Base-by-base conservation (phyloP, 305 asterid genomes). In the Rubia occidens region DNA sequence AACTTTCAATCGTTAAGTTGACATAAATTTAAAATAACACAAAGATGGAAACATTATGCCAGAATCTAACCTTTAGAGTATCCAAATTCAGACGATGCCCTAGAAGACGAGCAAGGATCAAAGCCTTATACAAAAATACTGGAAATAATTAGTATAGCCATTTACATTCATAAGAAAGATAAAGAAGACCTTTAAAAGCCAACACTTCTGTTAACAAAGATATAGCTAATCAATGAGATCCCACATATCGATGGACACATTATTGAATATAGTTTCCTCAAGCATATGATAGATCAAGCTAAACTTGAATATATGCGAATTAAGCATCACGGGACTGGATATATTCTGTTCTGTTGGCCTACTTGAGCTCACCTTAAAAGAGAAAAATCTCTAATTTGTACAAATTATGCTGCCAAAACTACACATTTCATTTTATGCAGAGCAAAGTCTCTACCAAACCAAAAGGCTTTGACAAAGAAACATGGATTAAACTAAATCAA, bases 91-190 rank as follows among this genome's bases (percentile, higher is more conserved):
- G 80, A 66, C 84, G 85, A 63, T 80, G 85, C 62, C 98, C 98
- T 76, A 90, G 94, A 77, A 93, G 90, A 65, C 98, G 88, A 74
- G 95, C 92, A 76, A 93, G 95, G 76, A 93, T 90, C 72, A 93
- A 80, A 76, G 95, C 95, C 98, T 92, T 77, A 74, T 49, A 29
- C 40, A 29, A 66, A 76, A 74, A 11, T 10, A 72, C 49, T 26
- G 59, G 68, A 61, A 55, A 67, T 55, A 44, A 11, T 72, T 59
- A 72, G 44, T 44, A 51, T 6, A 54, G 59, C 66, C 35, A 55
- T 43, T 32, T 15, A 32, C n/a, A 11, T 55, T 55, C 54, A 47
- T 47, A 14, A 47, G 54, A 47, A 47, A 47, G 55, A 49, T 49
- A 49, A 49, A 1, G 55, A 49, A 49, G 55, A 2, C 21, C 35